These are phyloP conservation scores for Paraglomus brasilianum DNA, from an alignment of 192 early-diverging fungal genomes.

Conservation along the genomic window DNA sequence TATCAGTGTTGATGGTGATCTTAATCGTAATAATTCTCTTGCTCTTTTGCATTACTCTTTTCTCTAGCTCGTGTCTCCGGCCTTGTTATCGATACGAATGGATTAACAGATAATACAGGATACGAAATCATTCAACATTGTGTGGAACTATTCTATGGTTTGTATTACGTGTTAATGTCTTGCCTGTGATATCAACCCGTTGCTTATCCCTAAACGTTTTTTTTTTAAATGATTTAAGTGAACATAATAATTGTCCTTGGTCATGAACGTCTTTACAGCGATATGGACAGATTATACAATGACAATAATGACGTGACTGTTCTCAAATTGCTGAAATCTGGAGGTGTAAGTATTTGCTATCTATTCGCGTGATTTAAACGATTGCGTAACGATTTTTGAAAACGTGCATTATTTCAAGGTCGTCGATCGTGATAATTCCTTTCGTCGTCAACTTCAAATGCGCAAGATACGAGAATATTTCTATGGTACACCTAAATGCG, in stretches of 20 bases:
- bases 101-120: slow-evolving; percentile 73
- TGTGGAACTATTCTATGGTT: slow-evolving; percentile 68
- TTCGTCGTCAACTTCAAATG: slow-evolving; percentile 65
- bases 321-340: slow-evolving; percentile 88
- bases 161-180: not conserved
- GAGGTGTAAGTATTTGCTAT: slow-evolving; percentile 74
- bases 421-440: slow-evolving; percentile 79
- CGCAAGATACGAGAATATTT: slow-evolving; percentile 90
- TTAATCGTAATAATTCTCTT: slow-evolving; percentile 8
- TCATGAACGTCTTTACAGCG: slow-evolving; percentile 90
- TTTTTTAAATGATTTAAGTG: slow-evolving; percentile 43
- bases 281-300: slow-evolving; percentile 62
- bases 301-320: slow-evolving; percentile 55
- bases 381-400: no score
- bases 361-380: slow-evolving; percentile 1
- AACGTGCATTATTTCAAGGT: slow-evolving; percentile 55
- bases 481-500: slow-evolving; percentile 79
- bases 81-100: slow-evolving; percentile 81
- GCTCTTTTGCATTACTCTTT: slow-evolving; percentile 3
- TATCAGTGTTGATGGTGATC: not conserved
- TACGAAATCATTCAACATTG: slow-evolving; percentile 75
- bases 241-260: slow-evolving; percentile 87
- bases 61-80: slow-evolving; percentile 64
- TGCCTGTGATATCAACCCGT: not conserved
- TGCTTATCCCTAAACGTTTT: no score